Evolutionary conservation across 352 stramenopile species (phyloP).

Genomic region (Bremia lactucae): DNA sequence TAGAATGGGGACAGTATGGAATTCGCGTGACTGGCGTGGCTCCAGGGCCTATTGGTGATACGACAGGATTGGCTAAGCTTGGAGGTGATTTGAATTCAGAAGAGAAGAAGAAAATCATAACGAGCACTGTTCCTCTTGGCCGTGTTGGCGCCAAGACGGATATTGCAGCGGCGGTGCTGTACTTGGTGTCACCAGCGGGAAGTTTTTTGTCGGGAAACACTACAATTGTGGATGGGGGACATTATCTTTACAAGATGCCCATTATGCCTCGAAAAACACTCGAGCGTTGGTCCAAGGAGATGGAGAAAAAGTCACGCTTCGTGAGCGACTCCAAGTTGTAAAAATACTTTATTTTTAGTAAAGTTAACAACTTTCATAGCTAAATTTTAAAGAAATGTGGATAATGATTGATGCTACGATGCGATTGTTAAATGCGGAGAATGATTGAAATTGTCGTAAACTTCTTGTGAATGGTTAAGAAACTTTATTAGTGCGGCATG

Average conservation of each 20-base stretch:
- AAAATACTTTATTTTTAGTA: background rate
- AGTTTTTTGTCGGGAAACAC: slow-evolving; percentile 77
- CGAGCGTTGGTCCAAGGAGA: slow-evolving; percentile 60
- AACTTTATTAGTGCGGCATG: too few species aligned
- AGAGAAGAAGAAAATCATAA: slow-evolving; percentile 38
- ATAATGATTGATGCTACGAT: too few species aligned
- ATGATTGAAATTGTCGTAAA: too few species aligned
- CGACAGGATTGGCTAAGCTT: slow-evolving; percentile 90
- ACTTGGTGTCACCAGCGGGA: slow-evolving; percentile 66
- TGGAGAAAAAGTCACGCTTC: slow-evolving; percentile 59
- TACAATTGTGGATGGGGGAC: slow-evolving; percentile 74
- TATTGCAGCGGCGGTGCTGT: slow-evolving; percentile 72
- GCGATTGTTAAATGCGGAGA: too few species aligned
- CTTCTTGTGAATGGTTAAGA: too few species aligned
- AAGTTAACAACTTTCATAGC: background rate
- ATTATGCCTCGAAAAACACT: slow-evolving; percentile 64
- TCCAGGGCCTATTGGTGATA: slow-evolving; percentile 92
- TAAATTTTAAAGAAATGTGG: too few species aligned
- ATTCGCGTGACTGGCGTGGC: slow-evolving; percentile 92
- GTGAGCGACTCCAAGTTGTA: slow-evolving; percentile 35
- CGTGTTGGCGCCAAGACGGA: slow-evolving; percentile 76
- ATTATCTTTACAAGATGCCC: slow-evolving; percentile 72
- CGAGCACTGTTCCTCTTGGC: slow-evolving; percentile 47
- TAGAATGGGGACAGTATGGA: slow-evolving; percentile 93
- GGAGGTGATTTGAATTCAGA: slow-evolving; percentile 37